These are phyloP conservation scores for Crithidia sp. DNA, from an alignment of 208 protist species.

Conservation along the genomic window DNA sequence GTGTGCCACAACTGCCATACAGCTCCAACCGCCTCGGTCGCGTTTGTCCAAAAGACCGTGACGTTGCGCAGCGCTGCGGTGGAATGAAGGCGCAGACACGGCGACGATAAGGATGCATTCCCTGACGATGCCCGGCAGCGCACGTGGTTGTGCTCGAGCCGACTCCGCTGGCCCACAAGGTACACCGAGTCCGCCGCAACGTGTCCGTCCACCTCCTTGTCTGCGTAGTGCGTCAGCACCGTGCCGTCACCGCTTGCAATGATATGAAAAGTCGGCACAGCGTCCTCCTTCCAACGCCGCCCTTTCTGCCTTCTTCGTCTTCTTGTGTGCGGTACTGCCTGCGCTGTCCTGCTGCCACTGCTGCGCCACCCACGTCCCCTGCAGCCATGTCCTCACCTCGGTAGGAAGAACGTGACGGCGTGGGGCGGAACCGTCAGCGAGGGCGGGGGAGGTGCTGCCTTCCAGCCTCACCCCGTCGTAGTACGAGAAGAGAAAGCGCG, in stretches of 20 bases:
- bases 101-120: conserved; percentile 15
- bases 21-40: not conserved
- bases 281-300: not conserved
- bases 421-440: not conserved
- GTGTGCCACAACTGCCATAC: not conserved
- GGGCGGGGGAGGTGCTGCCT: conserved; percentile 14
- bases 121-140: conserved; percentile 15
- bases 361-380: not conserved
- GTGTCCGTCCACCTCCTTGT: not conserved
- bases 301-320: not conserved
- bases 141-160: conserved; percentile 30
- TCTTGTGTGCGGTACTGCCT: not conserved
- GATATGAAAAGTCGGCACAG: conserved; percentile 10
- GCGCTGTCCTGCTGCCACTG: not conserved
- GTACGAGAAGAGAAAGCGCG: conserved; percentile 23
- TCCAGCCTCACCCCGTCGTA: conserved; percentile 21
- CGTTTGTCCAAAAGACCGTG: conserved; percentile 17
- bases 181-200: conserved; percentile 15
- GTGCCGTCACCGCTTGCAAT: conserved; percentile 29
- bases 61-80: conserved; percentile 21
- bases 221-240: conserved; percentile 18
- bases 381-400: not conserved
- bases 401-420: not conserved
- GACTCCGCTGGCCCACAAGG: conserved; percentile 9
- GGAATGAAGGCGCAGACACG: conserved; percentile 22